Conservation (phyloP, 2,329 filamentous ascomycete species). For the Colletotrichum shisoi region DNA sequence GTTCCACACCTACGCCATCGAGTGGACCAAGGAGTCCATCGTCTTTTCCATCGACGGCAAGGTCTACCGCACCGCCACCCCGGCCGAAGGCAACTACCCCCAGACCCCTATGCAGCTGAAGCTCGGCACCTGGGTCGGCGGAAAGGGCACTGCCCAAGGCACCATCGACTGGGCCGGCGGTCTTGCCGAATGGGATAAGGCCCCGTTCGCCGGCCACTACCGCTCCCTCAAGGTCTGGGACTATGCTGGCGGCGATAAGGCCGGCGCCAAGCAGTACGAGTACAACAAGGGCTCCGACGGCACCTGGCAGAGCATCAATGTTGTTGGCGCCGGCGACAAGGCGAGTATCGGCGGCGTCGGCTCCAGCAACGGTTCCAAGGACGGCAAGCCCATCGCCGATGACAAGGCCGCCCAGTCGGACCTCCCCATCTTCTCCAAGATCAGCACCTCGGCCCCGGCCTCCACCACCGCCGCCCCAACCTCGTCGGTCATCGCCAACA, state of each 20-base stretch:
- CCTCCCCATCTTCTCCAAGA: not conserved
- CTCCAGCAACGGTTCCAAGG: not conserved
- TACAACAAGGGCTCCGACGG: conserved; percentile 43
- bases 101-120: conserved; percentile 75
- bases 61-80: conserved; percentile 57
- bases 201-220: conserved; percentile 44
- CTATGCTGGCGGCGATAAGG: conserved; percentile 45
- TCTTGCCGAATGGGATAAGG: conserved; percentile 46
- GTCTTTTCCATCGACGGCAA: conserved; percentile 66
- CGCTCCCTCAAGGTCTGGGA: conserved; percentile 44
- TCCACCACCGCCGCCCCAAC: not conserved
- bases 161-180: conserved; percentile 75
- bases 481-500: conserved; percentile 10
- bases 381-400: conserved; percentile 40
- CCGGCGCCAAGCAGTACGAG: conserved; percentile 43
- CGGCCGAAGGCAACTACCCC: conserved; percentile 65
- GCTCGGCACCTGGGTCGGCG: conserved; percentile 66
- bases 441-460: not conserved
- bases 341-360: conserved; percentile 11
- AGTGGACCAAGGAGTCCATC: conserved; percentile 69
- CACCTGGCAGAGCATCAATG: conserved; percentile 45
- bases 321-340: conserved; percentile 45
- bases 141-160: conserved; percentile 59
- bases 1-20: conserved; percentile 71
- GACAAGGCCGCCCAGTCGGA: conserved; percentile 19